Evolutionary conservation across 441 rosid genomes (phyloP).

Genomic region (Pelargonium hybrid): DNA sequence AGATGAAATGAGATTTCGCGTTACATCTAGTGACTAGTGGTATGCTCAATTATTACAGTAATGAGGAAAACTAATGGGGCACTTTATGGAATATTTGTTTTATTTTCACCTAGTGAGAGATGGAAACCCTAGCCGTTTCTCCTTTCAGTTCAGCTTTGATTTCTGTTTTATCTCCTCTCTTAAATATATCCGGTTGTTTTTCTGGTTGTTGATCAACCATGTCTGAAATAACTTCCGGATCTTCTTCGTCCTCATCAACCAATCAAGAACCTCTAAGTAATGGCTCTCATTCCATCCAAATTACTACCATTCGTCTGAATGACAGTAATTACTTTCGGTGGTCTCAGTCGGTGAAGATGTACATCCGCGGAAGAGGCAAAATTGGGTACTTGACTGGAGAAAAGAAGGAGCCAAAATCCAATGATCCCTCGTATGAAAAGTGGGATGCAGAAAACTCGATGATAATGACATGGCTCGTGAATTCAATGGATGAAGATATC

Average conservation of each 20-base stretch:
- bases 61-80: too few species aligned
- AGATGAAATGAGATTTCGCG: too few species aligned
- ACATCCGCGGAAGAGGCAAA: neutral
- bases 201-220: neutral
- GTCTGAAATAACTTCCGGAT: neutral
- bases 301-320: neutral
- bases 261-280: neutral
- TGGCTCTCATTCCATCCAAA: neutral
- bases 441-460: neutral
- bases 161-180: too few species aligned
- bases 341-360: neutral
- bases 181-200: too few species aligned
- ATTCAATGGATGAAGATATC: slow-evolving; percentile 3
- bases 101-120: too few species aligned
- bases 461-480: slow-evolving; percentile 7
- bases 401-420: neutral
- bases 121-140: too few species aligned
- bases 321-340: neutral
- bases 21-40: too few species aligned
- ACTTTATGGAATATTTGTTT: too few species aligned
- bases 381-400: neutral
- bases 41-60: too few species aligned
- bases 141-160: too few species aligned
- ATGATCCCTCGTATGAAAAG: neutral
- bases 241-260: neutral